Evolutionary conservation across 179 eudicot genomes (phyloP).

Genomic region (Dionaea muscipula): DNA sequence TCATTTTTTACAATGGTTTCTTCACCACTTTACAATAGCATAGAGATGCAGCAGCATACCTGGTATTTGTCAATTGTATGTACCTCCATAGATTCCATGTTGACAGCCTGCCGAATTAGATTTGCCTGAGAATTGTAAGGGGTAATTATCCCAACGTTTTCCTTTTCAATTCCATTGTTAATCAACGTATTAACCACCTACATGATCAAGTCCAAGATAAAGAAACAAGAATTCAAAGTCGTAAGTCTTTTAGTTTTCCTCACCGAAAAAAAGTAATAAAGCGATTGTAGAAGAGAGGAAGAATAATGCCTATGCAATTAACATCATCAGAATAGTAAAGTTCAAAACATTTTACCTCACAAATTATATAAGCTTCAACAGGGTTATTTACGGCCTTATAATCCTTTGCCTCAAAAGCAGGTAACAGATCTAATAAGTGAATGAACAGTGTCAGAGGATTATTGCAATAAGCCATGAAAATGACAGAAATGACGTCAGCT

Average conservation of each 20-base stretch:
- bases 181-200: constrained; percentile 51
- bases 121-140: constrained; percentile 87
- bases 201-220: neutral
- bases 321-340: too few relatives aligned
- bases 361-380: constrained; percentile 64
- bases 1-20: too few relatives aligned
- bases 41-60: constrained; percentile 26
- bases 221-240: neutral
- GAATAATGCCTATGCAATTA: neutral
- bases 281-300: neutral
- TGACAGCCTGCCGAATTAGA: constrained; percentile 45
- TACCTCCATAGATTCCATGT: constrained; percentile 56
- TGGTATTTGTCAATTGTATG: constrained; percentile 97
- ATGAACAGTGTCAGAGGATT: constrained; percentile 10
- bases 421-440: constrained; percentile 49
- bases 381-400: constrained; percentile 69
- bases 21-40: neutral
- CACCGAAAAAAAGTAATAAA: too few relatives aligned
- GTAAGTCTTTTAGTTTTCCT: too few relatives aligned
- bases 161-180: constrained; percentile 49
- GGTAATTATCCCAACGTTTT: constrained; percentile 78
- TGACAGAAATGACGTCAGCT: constrained; percentile 8
- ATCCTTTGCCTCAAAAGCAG: constrained; percentile 65
- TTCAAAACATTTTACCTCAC: constrained; percentile 35
- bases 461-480: constrained; percentile 4